A percentile compares a stretch with the other conserved stretches of the same genome.
These are phyloP conservation scores for Fusarium veterinarium DNA, from an alignment of 2,329 filamentous ascomycete species.

Conservation along the genomic window DNA sequence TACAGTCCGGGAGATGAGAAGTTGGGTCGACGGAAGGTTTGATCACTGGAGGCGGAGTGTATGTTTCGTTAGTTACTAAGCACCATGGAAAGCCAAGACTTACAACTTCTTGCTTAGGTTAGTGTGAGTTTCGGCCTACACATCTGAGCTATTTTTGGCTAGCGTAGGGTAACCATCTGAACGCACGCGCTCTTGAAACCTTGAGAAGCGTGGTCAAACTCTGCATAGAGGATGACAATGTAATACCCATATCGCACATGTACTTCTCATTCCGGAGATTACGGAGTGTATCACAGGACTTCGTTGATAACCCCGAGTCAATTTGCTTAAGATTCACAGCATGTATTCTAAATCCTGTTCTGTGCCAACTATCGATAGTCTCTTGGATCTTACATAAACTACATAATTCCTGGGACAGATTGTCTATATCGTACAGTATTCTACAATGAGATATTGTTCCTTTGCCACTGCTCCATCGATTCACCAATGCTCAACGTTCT, in stretches of 20 bases:
- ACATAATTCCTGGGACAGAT: rapidly evolving
- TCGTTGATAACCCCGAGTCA: neutral
- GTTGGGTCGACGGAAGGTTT: too few species aligned
- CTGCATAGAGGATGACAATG: neutral
- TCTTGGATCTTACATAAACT: neutral
- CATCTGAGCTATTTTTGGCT: neutral
- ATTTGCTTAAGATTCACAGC: neutral
- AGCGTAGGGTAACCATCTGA: neutral
- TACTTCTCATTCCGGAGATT: neutral
- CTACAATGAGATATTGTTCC: neutral
- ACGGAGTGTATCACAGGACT: neutral
- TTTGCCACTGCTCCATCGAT: rapidly evolving
- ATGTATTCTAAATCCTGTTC: rapidly evolving
- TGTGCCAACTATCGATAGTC: too few species aligned
- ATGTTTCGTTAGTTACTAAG: neutral
- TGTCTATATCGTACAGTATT: neutral
- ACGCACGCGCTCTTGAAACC: neutral
- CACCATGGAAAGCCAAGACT: neutral
- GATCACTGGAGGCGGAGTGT: too few species aligned
- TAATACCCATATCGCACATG: neutral
- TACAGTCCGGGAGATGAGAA: too few species aligned
- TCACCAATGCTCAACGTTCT: neutral
- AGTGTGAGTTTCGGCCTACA: neutral
- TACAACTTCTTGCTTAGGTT: neutral
- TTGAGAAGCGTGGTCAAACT: neutral